Evolutionary conservation across 345 rosid species (phyloP), one percentile per base, ranked within the genome.

Genomic region (Lenwebbia sp.): DNA sequence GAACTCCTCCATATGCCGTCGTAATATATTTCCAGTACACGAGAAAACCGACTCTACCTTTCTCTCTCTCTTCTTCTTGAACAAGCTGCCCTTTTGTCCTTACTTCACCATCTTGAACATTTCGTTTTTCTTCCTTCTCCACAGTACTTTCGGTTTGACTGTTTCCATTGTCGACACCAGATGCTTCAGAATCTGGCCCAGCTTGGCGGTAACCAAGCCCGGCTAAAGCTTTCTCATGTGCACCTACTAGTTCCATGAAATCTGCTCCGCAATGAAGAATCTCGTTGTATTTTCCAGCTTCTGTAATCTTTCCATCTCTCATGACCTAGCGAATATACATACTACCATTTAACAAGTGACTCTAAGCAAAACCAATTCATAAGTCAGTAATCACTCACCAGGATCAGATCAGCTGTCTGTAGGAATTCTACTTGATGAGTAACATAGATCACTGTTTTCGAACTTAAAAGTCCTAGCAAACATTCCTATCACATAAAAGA

Each of bases 361-460:
- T 83, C 41, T 22, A 83, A 53, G 56, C 12, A 86, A 49, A 56
- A 82, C 57, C 75, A 76, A 82, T 40, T 40, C 53, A 55, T 10
- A 23, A 50, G 28, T 81, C 76, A 37, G 10, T 4, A 40, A 30
- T 58, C 52, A 19, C 86, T 82, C 86, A 95, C 98, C 95, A 94
- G 89, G 50, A 95, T 94, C 56, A 93, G 88, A 92, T 95, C 95
- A 56, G 97, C 97, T 51, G 95, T 87, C 76, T 94, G 95, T 87
- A 95, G 89, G 93, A 94, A 95, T 86, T 95, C 97, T 82, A 95
- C 94, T 91, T 95, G 98, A 88, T 95, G 98, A 75, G 98, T 95
- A 56, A 95, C 98, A 89, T 90, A 95, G 56, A 95, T 90, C 84
- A 95, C 95, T 23, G 96, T 92, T 89, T 95, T 93, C 25, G 93